Evolutionary conservation across 345 rosid genomes (phyloP).

Genomic region (Euclidium syriacum): DNA sequence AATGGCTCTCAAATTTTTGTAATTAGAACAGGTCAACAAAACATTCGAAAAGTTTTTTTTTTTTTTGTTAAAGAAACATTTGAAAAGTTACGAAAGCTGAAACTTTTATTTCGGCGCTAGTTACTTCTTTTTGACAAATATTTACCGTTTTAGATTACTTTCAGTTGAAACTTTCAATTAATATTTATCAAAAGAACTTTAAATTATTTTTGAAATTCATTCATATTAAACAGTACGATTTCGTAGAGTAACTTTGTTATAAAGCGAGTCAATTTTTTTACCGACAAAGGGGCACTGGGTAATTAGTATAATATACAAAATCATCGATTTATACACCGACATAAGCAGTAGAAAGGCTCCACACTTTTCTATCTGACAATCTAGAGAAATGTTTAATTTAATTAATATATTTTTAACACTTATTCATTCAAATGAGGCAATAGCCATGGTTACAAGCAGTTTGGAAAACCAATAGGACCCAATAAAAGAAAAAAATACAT

Average conservation of each 20-base stretch:
- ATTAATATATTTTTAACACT: too few relatives aligned
- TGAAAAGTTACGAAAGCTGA: constrained; percentile 26
- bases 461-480: too few relatives aligned
- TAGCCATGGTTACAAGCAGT: too few relatives aligned
- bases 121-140: background rate
- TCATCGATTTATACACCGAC: background rate
- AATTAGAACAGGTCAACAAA: constrained; percentile 3
- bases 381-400: too few relatives aligned
- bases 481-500: too few relatives aligned
- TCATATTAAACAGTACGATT: background rate
- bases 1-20: background rate
- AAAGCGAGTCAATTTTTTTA: constrained; percentile 11
- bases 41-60: too few relatives aligned
- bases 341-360: constrained; percentile 24
- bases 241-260: background rate
- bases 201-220: too few relatives aligned
- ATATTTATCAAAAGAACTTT: background rate
- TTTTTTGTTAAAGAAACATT: too few relatives aligned
- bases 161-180: background rate
- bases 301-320: constrained; percentile 10
- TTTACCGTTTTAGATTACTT: constrained; percentile 24
- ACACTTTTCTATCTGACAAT: constrained; percentile 34
- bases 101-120: constrained; percentile 9
- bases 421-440: too few relatives aligned
- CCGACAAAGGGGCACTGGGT: constrained; percentile 9